Evolutionary conservation across 2,329 filamentous ascomycete genomes (phyloP), one percentile per base, ranked within the genome.

Genomic region (Phaeosphaeriaceae sp.): DNA sequence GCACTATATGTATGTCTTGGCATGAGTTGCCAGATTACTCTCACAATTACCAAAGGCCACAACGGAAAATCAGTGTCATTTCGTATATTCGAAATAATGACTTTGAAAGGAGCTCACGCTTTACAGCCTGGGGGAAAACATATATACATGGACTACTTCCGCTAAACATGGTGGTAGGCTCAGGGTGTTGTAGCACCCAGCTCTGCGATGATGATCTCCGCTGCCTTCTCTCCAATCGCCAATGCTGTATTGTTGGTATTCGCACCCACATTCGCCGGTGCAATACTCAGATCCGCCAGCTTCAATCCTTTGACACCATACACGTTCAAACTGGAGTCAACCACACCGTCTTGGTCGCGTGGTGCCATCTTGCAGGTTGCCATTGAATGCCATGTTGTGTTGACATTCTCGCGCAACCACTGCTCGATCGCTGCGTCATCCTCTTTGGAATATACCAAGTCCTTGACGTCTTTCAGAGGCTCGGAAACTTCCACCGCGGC

Each of bases 171-270:
- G 2, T 44, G 3, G n/a, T 7, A 9, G n/a, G n/a, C 13, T 51
- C 20, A 51, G 13, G 49, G 22, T 6, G 49, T 51, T 2, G 21
- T 44, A 31, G 22, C 49, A n/a, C 49, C 51, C 2, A 70, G 17
- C 25, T 70, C 67, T 2, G 41, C 48, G 10, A 70, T 48, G 33
- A 75, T 72, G 1, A 75, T 68, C 40, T 71, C 66, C 21, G 72
- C 72, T 9, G 70, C 72, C 61, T 70, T 74, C 59, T 74, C 72
- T 1, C 72, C 71, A 51, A 75, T 65, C 19, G 74, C 75, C 53
- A 82, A 68, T 1, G 81, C 80, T 1, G 80, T 82, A 41, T 81
- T 80, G 53, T 81, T 80, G 1, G 81, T 82, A 58, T 83, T 83
- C 0, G 77, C 80, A 3, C 77, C 81, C 4, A 83, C 79, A 57